Evolutionary conservation across 108 stramenopile species (phyloP).

Genomic region (Nitzschia sp.): DNA sequence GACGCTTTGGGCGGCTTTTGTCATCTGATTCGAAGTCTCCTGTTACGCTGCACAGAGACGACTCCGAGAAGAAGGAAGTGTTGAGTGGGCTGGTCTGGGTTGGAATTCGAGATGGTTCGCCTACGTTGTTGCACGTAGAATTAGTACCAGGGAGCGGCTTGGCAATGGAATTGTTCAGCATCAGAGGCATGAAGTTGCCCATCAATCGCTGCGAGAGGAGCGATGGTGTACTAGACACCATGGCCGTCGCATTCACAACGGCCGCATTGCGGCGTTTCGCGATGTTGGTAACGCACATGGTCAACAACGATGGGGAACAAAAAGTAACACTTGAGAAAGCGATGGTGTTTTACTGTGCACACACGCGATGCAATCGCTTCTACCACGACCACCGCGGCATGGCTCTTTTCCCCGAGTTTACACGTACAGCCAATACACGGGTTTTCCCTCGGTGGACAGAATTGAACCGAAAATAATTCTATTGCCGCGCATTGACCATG

Average conservation of each 20-base stretch:
- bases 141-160: slow-evolving; percentile 2
- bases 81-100: neutral
- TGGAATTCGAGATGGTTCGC: neutral
- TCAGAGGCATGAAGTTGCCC: slow-evolving; percentile 27
- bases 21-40: neutral
- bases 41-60: neutral
- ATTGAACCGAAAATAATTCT: no score
- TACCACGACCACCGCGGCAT: no score
- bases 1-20: slow-evolving; percentile 50
- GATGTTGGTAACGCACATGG: slow-evolving; percentile 50
- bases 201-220: slow-evolving; percentile 31
- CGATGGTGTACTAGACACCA: slow-evolving; percentile 12
- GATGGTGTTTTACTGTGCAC: no score
- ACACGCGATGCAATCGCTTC: no score
- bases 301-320: slow-evolving; percentile 2
- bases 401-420: no score
- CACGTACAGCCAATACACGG: no score
- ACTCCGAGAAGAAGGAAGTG: neutral
- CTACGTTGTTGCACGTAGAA: neutral
- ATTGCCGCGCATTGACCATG: no score
- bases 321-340: no score
- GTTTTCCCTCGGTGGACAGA: no score
- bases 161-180: slow-evolving; percentile 5
- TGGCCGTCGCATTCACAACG: slow-evolving; percentile 7
- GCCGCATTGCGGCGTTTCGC: slow-evolving; percentile 29